Conservation (phyloP, 2,329 filamentous ascomycete genomes). For the Chaetomiaceae sp. region DNA sequence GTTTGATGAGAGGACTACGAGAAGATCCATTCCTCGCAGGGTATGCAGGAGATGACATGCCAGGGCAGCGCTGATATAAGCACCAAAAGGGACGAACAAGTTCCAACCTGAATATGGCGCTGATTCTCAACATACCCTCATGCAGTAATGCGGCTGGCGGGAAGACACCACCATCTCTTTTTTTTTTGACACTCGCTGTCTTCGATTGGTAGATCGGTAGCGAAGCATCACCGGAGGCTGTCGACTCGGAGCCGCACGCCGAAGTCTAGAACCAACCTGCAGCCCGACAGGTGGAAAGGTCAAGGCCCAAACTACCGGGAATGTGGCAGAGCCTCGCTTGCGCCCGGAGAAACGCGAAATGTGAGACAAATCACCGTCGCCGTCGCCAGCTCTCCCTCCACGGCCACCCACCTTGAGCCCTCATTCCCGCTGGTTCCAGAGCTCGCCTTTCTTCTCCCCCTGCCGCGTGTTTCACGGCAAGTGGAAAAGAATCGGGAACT, state of each 20-base stretch:
- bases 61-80: conserved; percentile 3
- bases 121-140: neutral
- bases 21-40: conserved; percentile 4
- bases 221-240: neutral
- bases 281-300: neutral
- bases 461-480: neutral
- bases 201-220: conserved; percentile 2
- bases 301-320: neutral
- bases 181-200: neutral
- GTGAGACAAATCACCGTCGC: conserved; percentile 1
- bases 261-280: conserved; percentile 1
- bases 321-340: neutral
- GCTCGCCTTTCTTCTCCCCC: neutral
- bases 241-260: conserved; percentile 5
- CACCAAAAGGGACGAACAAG: neutral
- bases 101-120: neutral
- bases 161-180: neutral
- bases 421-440: neutral
- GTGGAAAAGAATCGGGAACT: neutral
- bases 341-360: neutral
- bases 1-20: neutral
- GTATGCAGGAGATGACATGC: neutral
- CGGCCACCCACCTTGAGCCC: neutral
- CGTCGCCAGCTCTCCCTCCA: too few relatives aligned
- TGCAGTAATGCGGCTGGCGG: too few relatives aligned